Evolutionary conservation across 768 basidiomycete genomes (phyloP).

Genomic region (Kondoa malvinella): DNA sequence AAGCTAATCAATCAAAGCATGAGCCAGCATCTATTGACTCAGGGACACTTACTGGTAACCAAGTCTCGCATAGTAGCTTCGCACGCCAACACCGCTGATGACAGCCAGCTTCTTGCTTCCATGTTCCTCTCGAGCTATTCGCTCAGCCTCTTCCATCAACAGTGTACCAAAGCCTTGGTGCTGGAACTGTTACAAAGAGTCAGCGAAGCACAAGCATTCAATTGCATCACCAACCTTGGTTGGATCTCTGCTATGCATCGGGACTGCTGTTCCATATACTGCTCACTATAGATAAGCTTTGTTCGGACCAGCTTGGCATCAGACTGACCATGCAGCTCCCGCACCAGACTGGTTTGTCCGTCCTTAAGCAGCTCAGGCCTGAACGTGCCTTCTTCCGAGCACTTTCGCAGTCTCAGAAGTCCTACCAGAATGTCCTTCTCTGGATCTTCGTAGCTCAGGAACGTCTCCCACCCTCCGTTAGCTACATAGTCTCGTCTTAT

Average conservation of each 20-base stretch:
- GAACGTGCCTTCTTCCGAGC: constrained; percentile 93
- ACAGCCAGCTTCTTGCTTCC: constrained; percentile 92
- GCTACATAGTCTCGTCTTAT: constrained; percentile 88
- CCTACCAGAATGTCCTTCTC: constrained; percentile 92
- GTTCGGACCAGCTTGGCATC: not conserved
- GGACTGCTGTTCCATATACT: constrained; percentile 94
- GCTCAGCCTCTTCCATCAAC: constrained; percentile 97
- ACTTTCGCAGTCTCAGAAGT: constrained; percentile 74
- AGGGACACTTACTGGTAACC: constrained; percentile 44
- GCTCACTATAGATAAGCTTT: not conserved
- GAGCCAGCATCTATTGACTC: not conserved
- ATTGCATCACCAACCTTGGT: constrained; percentile 96
- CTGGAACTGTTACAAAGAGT: constrained; percentile 18
- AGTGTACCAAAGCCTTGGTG: constrained; percentile 81
- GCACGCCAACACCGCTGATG: constrained; percentile 90
- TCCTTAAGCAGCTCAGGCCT: constrained; percentile 70
- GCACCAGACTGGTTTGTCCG: constrained; percentile 65
- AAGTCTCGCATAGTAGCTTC: constrained; percentile 87
- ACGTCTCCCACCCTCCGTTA: constrained; percentile 99
- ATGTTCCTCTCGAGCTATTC: constrained; percentile 92
- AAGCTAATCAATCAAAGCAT: constrained; percentile 35
- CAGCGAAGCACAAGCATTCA: constrained; percentile 10
- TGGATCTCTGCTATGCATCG: constrained; percentile 90
- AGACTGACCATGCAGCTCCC: constrained; percentile 56
- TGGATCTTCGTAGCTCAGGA: constrained; percentile 96